phyloP scores from a whole-genome alignment of 1,284 basidiomycete genomes.

The Apiotrichum porosum region DNA sequence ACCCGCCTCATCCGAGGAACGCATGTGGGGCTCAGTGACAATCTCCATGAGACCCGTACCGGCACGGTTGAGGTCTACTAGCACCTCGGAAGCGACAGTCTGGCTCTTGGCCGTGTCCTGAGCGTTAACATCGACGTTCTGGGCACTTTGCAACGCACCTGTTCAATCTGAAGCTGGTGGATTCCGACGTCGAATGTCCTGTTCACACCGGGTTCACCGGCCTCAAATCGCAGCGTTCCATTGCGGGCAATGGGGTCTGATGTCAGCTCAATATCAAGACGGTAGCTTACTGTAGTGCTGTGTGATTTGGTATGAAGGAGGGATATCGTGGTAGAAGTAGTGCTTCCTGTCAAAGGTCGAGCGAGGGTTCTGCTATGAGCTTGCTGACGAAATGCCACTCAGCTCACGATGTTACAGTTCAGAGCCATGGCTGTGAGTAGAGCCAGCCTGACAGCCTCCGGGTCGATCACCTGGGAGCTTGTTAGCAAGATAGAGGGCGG shows the following conservation, averaged over 20 bases:
- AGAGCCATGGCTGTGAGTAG: conserved; percentile 78
- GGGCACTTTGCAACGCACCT: conserved; percentile 58
- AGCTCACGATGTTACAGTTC: conserved; percentile 57
- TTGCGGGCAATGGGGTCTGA: conserved; percentile 72
- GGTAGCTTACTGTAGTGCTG: conserved; percentile 72
- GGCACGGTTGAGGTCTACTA: conserved; percentile 86
- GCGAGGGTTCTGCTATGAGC: conserved; percentile 52
- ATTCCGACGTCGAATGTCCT: conserved; percentile 61
- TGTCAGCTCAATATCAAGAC: neutral
- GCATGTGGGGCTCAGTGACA: conserved; percentile 88
- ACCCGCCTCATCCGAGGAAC: conserved; percentile 87
- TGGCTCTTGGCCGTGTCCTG: conserved; percentile 94
- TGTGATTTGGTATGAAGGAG: conserved; percentile 93
- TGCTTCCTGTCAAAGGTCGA: conserved; percentile 95
- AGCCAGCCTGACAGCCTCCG: conserved; percentile 73
- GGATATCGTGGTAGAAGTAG: conserved; percentile 95
- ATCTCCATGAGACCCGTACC: conserved; percentile 92
- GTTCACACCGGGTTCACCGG: conserved; percentile 44
- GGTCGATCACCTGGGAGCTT: conserved; percentile 62
- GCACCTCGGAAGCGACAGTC: conserved; percentile 58
- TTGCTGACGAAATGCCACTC: neutral
- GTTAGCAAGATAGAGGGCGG: neutral
- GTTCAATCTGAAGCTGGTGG: conserved; percentile 92
- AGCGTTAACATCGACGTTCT: neutral
- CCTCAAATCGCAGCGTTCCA: conserved; percentile 58